Percentiles rank a stretch among this genome's conserved stretches.
phyloP scores from a whole-genome alignment of 2,329 filamentous ascomycete species.

The Pyrenophora tritici-repentis region DNA sequence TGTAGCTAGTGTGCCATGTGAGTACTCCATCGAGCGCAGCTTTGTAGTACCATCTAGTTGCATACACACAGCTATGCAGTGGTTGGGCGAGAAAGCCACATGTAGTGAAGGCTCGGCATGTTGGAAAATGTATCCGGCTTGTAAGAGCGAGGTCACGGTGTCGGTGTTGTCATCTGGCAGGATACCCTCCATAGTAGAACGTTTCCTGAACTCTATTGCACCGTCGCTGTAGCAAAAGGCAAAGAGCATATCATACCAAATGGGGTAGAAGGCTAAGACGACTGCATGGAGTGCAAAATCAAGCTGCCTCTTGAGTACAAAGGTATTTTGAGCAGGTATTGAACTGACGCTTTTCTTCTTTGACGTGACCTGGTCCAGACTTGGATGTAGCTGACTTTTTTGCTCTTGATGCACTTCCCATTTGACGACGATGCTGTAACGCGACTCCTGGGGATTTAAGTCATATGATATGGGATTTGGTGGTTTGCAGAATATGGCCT shows the following conservation, averaged over 20 bases:
- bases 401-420: constrained; percentile 76
- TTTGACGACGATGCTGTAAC: constrained; percentile 75
- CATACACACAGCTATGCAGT: constrained; percentile 53
- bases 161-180: constrained; percentile 67
- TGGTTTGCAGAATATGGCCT: constrained; percentile 72
- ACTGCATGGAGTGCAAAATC: constrained; percentile 73
- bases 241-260: constrained; percentile 73
- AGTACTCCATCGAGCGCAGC: constrained; percentile 50
- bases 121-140: constrained; percentile 76
- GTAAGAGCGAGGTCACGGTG: constrained; percentile 70
- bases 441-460: constrained; percentile 64
- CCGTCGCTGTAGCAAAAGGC: constrained; percentile 80
- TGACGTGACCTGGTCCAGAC: constrained; percentile 75
- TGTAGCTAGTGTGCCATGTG: constrained; percentile 38
- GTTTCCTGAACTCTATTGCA: constrained; percentile 78
- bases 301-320: constrained; percentile 60
- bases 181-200: constrained; percentile 71
- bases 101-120: constrained; percentile 63
- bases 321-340: constrained; percentile 40
- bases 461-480: constrained; percentile 46
- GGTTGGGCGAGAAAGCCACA: constrained; percentile 55
- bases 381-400: constrained; percentile 68
- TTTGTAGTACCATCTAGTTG: constrained; percentile 51
- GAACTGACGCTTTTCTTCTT: constrained; percentile 62
- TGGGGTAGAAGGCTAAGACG: constrained; percentile 68